phyloP scores from a whole-genome alignment of 495 filamentous ascomycete genomes.

The Penicillium samsonianum region DNA sequence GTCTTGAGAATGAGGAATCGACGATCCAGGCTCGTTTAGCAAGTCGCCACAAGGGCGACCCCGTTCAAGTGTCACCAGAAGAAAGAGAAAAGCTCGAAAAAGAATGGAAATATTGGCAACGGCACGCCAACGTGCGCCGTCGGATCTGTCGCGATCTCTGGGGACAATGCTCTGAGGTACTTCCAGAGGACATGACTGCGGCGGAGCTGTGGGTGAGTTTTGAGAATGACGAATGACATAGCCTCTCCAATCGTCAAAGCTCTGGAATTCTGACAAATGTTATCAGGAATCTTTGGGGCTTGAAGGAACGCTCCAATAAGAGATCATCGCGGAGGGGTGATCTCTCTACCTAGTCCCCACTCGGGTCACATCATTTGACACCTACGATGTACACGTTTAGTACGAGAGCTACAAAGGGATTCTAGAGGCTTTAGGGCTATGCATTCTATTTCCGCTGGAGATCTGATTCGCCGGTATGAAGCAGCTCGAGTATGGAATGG shows the following conservation, averaged over 20 bases:
- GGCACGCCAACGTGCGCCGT: conserved; percentile 44
- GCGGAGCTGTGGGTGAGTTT: conserved; percentile 54
- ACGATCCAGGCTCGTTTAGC: conserved; percentile 43
- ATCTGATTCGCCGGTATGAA: conserved; percentile 10
- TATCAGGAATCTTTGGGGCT: conserved; percentile 46
- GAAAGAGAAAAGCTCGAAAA: conserved; percentile 50
- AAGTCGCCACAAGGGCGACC: conserved; percentile 29
- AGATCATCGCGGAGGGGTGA: conserved; percentile 20
- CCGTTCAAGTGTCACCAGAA: conserved; percentile 43
- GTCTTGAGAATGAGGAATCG: conserved; percentile 49
- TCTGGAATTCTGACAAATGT: conserved; percentile 13
- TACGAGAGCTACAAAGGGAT: not conserved
- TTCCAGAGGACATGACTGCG: conserved; percentile 48
- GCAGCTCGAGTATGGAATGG: conserved; percentile 16
- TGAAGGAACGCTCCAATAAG: conserved; percentile 39
- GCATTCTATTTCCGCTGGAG: conserved; percentile 3
- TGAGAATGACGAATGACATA: not conserved
- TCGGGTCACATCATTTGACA: conserved; percentile 29
- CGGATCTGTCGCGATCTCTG: conserved; percentile 56
- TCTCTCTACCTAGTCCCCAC: conserved; percentile 18
- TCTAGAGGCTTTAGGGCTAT: conserved; percentile 11
- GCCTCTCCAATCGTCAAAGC: conserved; percentile 1
- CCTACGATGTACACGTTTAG: conserved; percentile 6
- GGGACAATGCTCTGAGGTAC: conserved; percentile 47
- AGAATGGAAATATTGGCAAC: conserved; percentile 55